phyloP scores from a whole-genome alignment of 1,284 basidiomycete species.

The Melampsora larici-populina region DNA sequence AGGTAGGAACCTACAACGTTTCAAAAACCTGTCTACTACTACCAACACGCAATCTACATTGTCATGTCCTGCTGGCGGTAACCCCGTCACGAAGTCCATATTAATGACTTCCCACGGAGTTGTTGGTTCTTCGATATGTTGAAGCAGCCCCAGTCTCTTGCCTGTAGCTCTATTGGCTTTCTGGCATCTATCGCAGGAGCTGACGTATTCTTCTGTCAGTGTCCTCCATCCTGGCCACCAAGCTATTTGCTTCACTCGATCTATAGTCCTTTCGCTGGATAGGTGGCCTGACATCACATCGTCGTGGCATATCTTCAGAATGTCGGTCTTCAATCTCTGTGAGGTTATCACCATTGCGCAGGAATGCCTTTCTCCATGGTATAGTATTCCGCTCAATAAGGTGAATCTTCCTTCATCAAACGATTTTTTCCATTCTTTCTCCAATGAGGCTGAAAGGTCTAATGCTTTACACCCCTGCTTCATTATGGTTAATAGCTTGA shows the following conservation, averaged over 20 bases:
- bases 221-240: slow-evolving; percentile 14
- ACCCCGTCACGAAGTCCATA: no score
- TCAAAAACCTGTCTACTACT: background rate
- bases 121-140: no score
- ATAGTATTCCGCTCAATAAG: background rate
- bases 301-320: slow-evolving; percentile 16
- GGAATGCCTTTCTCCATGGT: background rate
- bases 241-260: background rate
- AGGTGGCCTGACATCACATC: background rate
- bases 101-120: no score
- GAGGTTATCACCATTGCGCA: background rate
- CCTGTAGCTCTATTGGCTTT: no score
- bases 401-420: background rate
- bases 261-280: background rate
- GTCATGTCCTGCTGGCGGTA: background rate
- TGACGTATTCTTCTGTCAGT: background rate
- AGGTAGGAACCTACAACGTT: background rate
- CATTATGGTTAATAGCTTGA: background rate
- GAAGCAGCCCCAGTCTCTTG: no score
- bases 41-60: background rate
- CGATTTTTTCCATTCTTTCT: background rate
- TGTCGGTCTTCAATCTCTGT: background rate
- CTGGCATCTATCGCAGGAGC: no score
- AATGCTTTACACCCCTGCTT: background rate
- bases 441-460: background rate